Conservation (phyloP, 192 early-diverging fungal species). For the Piromyces sp. region DNA sequence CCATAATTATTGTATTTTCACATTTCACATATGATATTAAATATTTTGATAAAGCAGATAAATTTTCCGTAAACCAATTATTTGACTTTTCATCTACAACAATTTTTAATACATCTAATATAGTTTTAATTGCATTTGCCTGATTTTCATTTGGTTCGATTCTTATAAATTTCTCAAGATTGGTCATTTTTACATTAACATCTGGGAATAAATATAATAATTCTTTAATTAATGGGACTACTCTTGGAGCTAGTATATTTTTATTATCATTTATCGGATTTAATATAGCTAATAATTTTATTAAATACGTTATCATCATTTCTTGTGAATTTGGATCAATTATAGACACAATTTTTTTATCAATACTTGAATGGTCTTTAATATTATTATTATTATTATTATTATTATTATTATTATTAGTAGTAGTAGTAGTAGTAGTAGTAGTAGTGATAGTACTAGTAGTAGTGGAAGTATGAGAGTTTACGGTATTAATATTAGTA, state of each 20-base stretch:
- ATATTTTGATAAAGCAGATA: neutral
- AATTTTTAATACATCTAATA: neutral
- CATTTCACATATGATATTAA: neutral
- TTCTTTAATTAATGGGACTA: neutral
- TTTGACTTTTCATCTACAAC: neutral
- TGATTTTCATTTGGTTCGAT: neutral
- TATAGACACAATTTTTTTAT: neutral
- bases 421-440: neutral
- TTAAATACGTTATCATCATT: neutral
- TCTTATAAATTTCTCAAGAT: neutral
- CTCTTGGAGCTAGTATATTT: neutral
- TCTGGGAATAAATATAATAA: neutral
- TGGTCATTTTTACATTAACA: neutral
- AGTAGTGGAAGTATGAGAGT: neutral
- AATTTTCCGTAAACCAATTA: neutral
- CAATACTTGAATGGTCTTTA: no score
- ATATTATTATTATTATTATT: neutral
- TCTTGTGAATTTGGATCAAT: neutral
- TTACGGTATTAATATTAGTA: no score
- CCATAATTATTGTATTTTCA: constrained; percentile 56
- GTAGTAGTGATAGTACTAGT: neutral
- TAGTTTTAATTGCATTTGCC: neutral
- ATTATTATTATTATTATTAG: neutral
- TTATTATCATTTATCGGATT: neutral
- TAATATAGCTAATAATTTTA: neutral